Conservation (phyloP, 2,329 filamentous ascomycete species). For the Ascochyta lentis region DNA sequence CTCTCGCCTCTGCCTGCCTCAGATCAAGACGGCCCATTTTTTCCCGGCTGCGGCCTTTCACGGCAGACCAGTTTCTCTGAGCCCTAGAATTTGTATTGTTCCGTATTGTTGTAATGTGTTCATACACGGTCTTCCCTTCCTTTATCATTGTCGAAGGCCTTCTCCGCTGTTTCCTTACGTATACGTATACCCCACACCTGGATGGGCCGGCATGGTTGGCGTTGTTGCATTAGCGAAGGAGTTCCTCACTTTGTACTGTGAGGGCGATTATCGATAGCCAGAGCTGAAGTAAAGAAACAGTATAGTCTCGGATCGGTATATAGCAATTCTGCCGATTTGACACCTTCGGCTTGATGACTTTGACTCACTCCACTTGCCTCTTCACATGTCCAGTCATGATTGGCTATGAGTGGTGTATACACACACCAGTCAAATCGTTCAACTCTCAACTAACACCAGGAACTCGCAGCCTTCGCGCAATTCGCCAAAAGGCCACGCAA, state of each 20-base stretch:
- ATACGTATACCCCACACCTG: slow-evolving; percentile 12
- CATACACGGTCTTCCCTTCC: not conserved
- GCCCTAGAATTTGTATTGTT: slow-evolving; percentile 19
- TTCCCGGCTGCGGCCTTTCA: slow-evolving; percentile 1
- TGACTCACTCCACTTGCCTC: not conserved
- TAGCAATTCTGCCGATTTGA: not conserved
- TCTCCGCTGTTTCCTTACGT: slow-evolving; percentile 9
- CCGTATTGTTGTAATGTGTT: slow-evolving; percentile 13
- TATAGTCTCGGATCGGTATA: not conserved
- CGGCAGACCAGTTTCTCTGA: slow-evolving; percentile 19
- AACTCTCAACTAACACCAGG: not conserved
- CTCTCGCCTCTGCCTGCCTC: not conserved
- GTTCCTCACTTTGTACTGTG: slow-evolving; percentile 16
- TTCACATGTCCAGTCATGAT: no score
- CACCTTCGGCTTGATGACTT: not conserved
- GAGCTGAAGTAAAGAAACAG: not conserved
- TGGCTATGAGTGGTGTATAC: no score
- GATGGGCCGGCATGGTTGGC: slow-evolving; percentile 19
- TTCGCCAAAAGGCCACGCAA: not conserved
- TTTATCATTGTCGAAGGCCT: not conserved
- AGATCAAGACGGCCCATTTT: not conserved
- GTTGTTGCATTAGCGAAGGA: slow-evolving; percentile 43
- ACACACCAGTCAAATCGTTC: no score
- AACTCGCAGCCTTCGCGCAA: slow-evolving; percentile 1
- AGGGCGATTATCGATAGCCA: not conserved